Evolutionary conservation across 1,284 basidiomycete species (phyloP).

Genomic region (Chiua sp.): DNA sequence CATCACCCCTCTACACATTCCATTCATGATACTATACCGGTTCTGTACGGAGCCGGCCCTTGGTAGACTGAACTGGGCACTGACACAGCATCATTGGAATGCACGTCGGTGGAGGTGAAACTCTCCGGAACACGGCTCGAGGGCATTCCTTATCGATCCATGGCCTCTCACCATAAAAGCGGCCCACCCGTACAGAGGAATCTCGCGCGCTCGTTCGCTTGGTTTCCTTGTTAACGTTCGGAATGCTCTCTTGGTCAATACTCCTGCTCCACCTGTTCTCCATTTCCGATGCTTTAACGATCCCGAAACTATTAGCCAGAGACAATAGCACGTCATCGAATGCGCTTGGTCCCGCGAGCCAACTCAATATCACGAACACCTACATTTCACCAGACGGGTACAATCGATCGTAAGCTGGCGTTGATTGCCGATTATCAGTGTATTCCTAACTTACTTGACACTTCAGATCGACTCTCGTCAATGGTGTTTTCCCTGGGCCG

Average conservation of each 20-base stretch:
- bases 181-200: background rate
- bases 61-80: background rate
- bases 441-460: background rate
- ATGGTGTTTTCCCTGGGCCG: conserved; percentile 1
- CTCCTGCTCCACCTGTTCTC: conserved; percentile 15
- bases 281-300: conserved; percentile 7
- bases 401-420: background rate
- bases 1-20: background rate
- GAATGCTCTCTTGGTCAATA: conserved; percentile 12
- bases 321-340: background rate
- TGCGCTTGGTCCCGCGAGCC: background rate
- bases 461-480: background rate
- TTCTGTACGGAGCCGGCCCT: background rate
- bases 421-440: background rate
- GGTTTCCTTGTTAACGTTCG: background rate
- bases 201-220: background rate
- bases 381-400: conserved; percentile 3
- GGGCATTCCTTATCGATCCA: background rate
- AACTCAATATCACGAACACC: background rate
- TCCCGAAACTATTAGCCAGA: background rate
- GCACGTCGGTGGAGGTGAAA: background rate
- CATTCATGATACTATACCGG: background rate
- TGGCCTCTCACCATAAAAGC: conserved; percentile 15
- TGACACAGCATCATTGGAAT: background rate
- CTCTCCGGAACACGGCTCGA: background rate